These are phyloP conservation scores for Crithidia bombi DNA, from an alignment of 208 protist species.

Conservation along the genomic window DNA sequence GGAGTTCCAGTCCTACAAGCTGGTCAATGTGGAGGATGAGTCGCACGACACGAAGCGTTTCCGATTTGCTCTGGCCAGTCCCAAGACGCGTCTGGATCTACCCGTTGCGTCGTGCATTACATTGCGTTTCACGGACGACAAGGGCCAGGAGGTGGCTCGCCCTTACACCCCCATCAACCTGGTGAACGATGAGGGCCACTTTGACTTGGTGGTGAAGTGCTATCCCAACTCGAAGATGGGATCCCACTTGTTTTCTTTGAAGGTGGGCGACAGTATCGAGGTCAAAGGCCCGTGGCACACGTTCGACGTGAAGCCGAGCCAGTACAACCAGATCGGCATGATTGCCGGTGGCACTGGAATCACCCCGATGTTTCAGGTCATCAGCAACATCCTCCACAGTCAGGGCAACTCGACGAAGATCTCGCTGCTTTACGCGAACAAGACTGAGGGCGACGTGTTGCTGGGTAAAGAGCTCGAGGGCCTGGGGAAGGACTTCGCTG, in stretches of 20 bases:
- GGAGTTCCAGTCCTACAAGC: constrained; percentile 66
- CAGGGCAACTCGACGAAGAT: constrained; percentile 64
- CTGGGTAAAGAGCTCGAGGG: constrained; percentile 67
- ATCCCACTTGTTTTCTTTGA: constrained; percentile 80
- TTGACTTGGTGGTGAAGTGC: constrained; percentile 82
- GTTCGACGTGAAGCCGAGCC: constrained; percentile 62
- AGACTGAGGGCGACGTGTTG: constrained; percentile 83
- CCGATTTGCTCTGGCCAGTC: constrained; percentile 56
- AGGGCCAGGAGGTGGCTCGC: constrained; percentile 68
- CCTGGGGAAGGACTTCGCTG: constrained; percentile 51
- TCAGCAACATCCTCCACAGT: constrained; percentile 64
- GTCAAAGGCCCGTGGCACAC: constrained; percentile 81
- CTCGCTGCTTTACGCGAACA: constrained; percentile 79
- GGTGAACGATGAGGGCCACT: constrained; percentile 53
- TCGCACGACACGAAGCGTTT: constrained; percentile 73
- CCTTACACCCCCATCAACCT: constrained; percentile 84
- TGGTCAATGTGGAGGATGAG: constrained; percentile 54
- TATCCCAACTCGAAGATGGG: constrained; percentile 92
- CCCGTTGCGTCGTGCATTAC: constrained; percentile 71
- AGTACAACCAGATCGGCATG: constrained; percentile 85
- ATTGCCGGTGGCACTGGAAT: constrained; percentile 90
- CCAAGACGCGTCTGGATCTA: constrained; percentile 44
- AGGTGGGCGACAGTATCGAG: constrained; percentile 84
- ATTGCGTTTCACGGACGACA: constrained; percentile 54
- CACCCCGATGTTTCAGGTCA: constrained; percentile 91